Evolutionary conservation across 106 monocot genomes (phyloP), one percentile per base, ranked within the genome.

Genomic region (Xerophyta viscosa): DNA sequence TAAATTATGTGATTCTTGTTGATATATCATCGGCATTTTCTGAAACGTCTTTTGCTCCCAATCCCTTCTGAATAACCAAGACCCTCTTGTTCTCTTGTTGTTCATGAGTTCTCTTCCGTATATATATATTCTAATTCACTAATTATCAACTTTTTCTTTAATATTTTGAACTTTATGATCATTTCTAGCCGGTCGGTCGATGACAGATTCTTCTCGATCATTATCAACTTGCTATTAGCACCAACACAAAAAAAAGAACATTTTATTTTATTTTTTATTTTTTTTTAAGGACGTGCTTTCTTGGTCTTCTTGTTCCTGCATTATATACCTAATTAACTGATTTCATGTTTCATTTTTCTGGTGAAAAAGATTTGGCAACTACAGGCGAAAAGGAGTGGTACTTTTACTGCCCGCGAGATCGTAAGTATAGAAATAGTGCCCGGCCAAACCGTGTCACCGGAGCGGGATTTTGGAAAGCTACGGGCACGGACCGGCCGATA

Each of bases 361-460:
- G 26, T 25, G 17, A 11, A 50, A 27, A 52, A 96, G 94, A 89
- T 62, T 56, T 96, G 54, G 94, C 94, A 8, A 71, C 76, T 7
- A 82, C 78, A 0, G 94, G 94, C 7, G 94, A 96, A 62, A 96
- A 88, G 50, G 94, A 96, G 57, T 96, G 94, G 94, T 96, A 96
- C 59, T 96, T 96, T 70, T 96, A 89, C 79, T 88, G 88, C 42
- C 94, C 88, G 1, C 78, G 94, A 52, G 94, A 96, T 64, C 48
- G 94, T 9, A 96, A 96, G 55, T 96, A 96, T 31, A 60, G 94
- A 42, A 96, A 96, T 72, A 96, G 94, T 45, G 70, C 82, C 5
- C 68, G 94, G 60, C 94, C 94, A 0, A 96, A 96, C 74, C 48
- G 94, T 30, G 94, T 96, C 12, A 96, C 94, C 13, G 75, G 81